Percentiles rank a stretch among this genome's conserved stretches.
phyloP scores from a whole-genome alignment of 495 filamentous ascomycete genomes.

The Cercophora sp. region DNA sequence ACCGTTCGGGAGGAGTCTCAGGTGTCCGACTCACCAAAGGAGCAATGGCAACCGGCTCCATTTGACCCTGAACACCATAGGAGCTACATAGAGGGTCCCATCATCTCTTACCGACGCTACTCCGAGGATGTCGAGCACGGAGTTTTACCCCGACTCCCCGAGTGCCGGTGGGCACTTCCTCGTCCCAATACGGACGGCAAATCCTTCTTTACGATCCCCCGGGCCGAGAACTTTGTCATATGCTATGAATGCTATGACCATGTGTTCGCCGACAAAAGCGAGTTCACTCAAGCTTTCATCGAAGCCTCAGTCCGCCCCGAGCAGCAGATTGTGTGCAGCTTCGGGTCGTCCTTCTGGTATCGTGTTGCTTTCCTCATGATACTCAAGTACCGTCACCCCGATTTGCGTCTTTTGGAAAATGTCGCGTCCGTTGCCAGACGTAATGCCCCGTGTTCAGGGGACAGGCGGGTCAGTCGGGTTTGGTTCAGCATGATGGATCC shows the following conservation, averaged over 20 bases:
- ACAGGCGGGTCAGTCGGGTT: conserved; percentile 24
- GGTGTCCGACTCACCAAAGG: conserved; percentile 17
- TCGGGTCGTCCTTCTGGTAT: conserved; percentile 42
- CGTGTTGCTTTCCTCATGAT: conserved; percentile 45
- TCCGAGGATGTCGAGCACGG: conserved; percentile 31
- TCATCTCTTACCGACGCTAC: conserved; percentile 33
- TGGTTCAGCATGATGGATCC: conserved; percentile 45
- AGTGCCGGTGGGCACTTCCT: conserved; percentile 43
- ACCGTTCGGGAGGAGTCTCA: conserved; percentile 16
- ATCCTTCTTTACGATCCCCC: conserved; percentile 41
- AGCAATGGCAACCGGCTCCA: conserved; percentile 27
- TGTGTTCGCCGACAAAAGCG: conserved; percentile 32
- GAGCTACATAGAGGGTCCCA: conserved; percentile 14
- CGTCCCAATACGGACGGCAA: too few species aligned
- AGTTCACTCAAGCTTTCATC: conserved; percentile 38
- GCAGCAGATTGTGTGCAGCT: conserved; percentile 38
- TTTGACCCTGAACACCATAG: conserved; percentile 24
- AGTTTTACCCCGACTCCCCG: conserved; percentile 30
- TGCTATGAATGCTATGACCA: conserved; percentile 41
- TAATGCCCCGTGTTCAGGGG: conserved; percentile 33
- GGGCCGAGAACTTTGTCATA: conserved; percentile 43
- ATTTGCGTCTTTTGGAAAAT: conserved; percentile 36
- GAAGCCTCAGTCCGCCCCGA: conserved; percentile 30
- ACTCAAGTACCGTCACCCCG: conserved; percentile 32
- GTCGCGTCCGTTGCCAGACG: conserved; percentile 35